Evolutionary conservation across 2,329 filamentous ascomycete genomes (phyloP).

Genomic region (Pseudogymnoascus verrucosus): DNA sequence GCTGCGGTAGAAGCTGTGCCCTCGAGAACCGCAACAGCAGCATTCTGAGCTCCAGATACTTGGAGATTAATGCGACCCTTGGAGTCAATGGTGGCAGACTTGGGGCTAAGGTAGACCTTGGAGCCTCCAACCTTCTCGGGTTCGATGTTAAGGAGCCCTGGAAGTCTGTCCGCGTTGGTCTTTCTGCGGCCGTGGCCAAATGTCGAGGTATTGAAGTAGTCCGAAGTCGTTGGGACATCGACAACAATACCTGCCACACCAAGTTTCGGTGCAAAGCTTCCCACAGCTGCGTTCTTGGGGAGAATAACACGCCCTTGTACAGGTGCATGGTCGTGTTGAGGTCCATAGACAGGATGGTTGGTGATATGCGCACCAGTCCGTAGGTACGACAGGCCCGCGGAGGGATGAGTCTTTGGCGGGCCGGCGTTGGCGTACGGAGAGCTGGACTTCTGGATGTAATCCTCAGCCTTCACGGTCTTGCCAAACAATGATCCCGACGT

Average conservation of each 20-base stretch:
- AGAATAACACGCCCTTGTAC: constrained; percentile 50
- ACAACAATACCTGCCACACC: constrained; percentile 28
- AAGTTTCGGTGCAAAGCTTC: constrained; percentile 16
- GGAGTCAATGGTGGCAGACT: constrained; percentile 23
- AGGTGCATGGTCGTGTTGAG: constrained; percentile 43
- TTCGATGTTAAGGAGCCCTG: constrained; percentile 22
- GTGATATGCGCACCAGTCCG: constrained; percentile 45
- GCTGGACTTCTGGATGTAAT: constrained; percentile 18
- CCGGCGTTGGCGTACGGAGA: constrained; percentile 38
- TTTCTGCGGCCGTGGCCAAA: constrained; percentile 9
- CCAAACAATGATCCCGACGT: background rate
- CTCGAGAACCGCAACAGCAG: constrained; percentile 23
- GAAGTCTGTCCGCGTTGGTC: constrained; percentile 2
- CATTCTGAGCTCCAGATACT: constrained; percentile 19
- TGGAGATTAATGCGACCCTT: constrained; percentile 22
- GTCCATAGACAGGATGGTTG: constrained; percentile 55
- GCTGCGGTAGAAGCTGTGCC: constrained; percentile 14
- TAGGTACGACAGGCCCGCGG: constrained; percentile 54
- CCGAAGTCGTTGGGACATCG: constrained; percentile 15
- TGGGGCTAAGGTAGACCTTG: constrained; percentile 24
- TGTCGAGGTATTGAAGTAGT: constrained; percentile 12
- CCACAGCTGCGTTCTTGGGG: constrained; percentile 32
- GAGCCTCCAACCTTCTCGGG: constrained; percentile 24
- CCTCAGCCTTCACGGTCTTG: constrained; percentile 3
- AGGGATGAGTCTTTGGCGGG: constrained; percentile 56